These are phyloP conservation scores for Teratosphaeria nubilosa DNA, from an alignment of 2,329 filamentous ascomycete genomes.

Conservation along the genomic window DNA sequence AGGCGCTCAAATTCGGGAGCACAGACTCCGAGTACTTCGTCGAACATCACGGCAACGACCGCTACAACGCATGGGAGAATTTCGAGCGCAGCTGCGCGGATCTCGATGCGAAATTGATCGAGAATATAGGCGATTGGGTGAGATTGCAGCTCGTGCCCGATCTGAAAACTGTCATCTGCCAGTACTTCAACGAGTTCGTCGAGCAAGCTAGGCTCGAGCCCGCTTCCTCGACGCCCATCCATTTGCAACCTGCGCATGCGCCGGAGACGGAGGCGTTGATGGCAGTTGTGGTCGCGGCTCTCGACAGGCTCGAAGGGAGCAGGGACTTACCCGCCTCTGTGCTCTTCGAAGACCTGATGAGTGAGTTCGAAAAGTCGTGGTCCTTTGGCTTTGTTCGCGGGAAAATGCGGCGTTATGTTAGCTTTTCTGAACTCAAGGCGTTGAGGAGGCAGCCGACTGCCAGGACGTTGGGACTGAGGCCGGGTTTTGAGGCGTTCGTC, in stretches of 20 bases:
- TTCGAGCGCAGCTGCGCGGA: neutral
- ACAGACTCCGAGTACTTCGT: neutral
- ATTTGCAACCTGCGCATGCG: neutral
- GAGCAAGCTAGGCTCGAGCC: neutral
- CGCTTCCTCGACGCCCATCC: neutral
- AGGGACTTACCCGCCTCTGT: neutral
- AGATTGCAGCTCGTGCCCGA: neutral
- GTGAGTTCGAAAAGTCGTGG: neutral
- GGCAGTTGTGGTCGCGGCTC: neutral
- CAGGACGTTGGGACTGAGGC: neutral
- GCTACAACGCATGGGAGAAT: neutral
- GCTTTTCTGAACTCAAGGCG: neutral
- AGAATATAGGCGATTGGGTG: neutral
- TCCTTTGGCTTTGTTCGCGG: neutral
- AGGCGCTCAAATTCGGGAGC: neutral
- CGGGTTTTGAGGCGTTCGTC: constrained; percentile 1
- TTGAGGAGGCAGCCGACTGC: neutral
- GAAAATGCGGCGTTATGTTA: neutral
- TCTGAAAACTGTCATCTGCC: neutral
- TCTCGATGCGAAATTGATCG: neutral
- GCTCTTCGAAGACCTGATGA: neutral
- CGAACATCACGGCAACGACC: neutral
- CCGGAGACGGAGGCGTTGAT: neutral
- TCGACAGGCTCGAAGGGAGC: neutral
- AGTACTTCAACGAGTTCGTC: neutral